Percentiles rank a stretch among this genome's conserved stretches.
Conservation (phyloP, 2,329 filamentous ascomycete genomes). For the Hirsutella minnesotensis region DNA sequence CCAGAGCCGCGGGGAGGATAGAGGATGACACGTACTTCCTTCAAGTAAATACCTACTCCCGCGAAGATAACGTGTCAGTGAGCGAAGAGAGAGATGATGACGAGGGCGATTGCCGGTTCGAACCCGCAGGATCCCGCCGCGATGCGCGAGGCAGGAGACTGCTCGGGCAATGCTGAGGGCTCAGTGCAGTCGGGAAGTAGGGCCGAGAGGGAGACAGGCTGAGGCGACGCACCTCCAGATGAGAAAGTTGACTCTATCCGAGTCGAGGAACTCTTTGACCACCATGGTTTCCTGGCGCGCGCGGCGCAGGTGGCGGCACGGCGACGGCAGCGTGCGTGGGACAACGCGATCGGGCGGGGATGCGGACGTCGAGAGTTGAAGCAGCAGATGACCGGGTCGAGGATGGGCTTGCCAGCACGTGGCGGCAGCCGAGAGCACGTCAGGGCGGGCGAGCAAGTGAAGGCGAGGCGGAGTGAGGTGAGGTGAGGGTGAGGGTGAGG, state of each 20-base stretch:
- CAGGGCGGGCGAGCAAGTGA: neutral
- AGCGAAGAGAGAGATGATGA: neutral
- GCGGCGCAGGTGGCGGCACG: slow-evolving; percentile 21
- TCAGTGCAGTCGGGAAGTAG: neutral
- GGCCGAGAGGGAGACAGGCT: neutral
- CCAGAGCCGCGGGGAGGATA: slow-evolving; percentile 2
- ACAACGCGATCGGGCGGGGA: slow-evolving; percentile 3
- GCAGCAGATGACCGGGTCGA: slow-evolving; percentile 3
- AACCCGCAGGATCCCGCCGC: neutral
- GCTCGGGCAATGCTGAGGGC: neutral
- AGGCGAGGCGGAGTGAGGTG: neutral
- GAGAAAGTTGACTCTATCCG: slow-evolving; percentile 57
- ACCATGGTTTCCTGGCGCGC: slow-evolving; percentile 28
- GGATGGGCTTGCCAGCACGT: slow-evolving; percentile 3
- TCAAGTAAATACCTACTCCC: slow-evolving; percentile 43
- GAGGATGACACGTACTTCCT: slow-evolving; percentile 41
- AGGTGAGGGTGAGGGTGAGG: slow-evolving; percentile 7
- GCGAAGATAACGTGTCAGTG: neutral
- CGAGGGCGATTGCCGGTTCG: neutral
- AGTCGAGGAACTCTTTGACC: slow-evolving; percentile 50
- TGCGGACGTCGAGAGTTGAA: slow-evolving; percentile 1
- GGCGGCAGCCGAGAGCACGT: neutral
- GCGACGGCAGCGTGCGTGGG: slow-evolving; percentile 11
- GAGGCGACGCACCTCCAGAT: slow-evolving; percentile 52
- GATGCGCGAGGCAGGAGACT: neutral